phyloP scores from a whole-genome alignment of 108 stramenopile species.

The Asterionellopsis glacialis region DNA sequence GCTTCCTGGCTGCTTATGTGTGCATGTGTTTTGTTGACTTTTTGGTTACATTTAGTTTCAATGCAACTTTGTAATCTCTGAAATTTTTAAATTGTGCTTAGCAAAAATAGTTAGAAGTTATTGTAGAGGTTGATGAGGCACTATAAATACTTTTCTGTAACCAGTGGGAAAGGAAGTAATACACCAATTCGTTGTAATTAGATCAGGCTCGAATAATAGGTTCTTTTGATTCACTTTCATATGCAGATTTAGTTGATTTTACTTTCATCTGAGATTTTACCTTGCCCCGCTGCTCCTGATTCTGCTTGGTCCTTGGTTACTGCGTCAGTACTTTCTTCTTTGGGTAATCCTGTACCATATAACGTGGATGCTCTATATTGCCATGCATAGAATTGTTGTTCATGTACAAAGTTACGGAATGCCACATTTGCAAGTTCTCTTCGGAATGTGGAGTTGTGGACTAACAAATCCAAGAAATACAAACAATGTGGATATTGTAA shows the following conservation, averaged over 20 bases:
- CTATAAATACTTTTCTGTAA: too few relatives aligned
- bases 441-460: constrained; percentile 57
- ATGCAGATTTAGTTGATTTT: too few relatives aligned
- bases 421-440: constrained; percentile 71
- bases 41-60: too few relatives aligned
- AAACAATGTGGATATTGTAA: constrained; percentile 76
- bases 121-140: too few relatives aligned
- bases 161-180: too few relatives aligned
- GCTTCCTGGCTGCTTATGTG: not conserved
- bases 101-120: too few relatives aligned
- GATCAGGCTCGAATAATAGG: too few relatives aligned
- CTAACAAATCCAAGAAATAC: constrained; percentile 77
- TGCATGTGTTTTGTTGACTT: not conserved
- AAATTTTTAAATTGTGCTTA: too few relatives aligned
- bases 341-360: constrained; percentile 5
- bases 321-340: not conserved
- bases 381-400: constrained; percentile 14
- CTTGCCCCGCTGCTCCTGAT: not conserved
- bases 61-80: too few relatives aligned
- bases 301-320: too few relatives aligned
- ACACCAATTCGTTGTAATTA: too few relatives aligned
- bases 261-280: not conserved
- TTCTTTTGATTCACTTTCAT: too few relatives aligned
- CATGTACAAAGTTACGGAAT: constrained; percentile 32
- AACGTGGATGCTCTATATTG: constrained; percentile 3